These are phyloP conservation scores for Termitomyces sp. DNA, from an alignment of 1,284 basidiomycete genomes.

Conservation along the genomic window DNA sequence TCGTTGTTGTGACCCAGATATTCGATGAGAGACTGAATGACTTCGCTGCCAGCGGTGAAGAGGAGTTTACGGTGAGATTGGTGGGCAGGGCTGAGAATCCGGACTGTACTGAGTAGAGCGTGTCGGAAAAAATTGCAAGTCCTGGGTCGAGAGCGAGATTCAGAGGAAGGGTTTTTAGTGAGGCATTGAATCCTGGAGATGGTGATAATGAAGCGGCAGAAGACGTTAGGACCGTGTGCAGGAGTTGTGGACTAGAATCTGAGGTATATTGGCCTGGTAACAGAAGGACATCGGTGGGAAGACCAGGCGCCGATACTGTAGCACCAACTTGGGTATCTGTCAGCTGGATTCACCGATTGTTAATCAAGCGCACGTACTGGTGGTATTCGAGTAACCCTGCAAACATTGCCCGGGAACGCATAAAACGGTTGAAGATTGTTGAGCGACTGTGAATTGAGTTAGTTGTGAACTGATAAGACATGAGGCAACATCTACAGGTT, in stretches of 20 bases:
- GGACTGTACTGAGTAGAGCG: conserved; percentile 60
- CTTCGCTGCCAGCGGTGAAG: conserved; percentile 45
- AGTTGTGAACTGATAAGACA: not conserved
- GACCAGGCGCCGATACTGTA: conserved; percentile 51
- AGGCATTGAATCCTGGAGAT: conserved; percentile 58
- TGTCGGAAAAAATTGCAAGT: conserved; percentile 50
- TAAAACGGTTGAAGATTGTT: conserved; percentile 54
- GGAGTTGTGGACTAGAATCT: conserved; percentile 61
- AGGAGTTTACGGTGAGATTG: conserved; percentile 39
- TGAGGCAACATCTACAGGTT: conserved; percentile 15
- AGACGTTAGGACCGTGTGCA: conserved; percentile 61
- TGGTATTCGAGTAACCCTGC: conserved; percentile 65
- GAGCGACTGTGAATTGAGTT: conserved; percentile 36
- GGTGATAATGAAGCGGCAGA: conserved; percentile 51
- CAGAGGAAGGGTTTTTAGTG: conserved; percentile 51
- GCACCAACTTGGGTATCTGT: conserved; percentile 51
- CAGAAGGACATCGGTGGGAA: conserved; percentile 49
- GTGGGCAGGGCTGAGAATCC: conserved; percentile 55
- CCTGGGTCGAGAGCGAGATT: conserved; percentile 63
- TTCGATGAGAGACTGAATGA: conserved; percentile 60
- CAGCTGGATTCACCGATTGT: not conserved
- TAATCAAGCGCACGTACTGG: conserved; percentile 41
- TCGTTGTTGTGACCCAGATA: conserved; percentile 58
- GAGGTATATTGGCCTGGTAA: conserved; percentile 71
- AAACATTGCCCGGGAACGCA: conserved; percentile 81